These are phyloP conservation scores for Plasmodium yoelii DNA, from an alignment of 169 alveolate species.

Conservation along the genomic window DNA sequence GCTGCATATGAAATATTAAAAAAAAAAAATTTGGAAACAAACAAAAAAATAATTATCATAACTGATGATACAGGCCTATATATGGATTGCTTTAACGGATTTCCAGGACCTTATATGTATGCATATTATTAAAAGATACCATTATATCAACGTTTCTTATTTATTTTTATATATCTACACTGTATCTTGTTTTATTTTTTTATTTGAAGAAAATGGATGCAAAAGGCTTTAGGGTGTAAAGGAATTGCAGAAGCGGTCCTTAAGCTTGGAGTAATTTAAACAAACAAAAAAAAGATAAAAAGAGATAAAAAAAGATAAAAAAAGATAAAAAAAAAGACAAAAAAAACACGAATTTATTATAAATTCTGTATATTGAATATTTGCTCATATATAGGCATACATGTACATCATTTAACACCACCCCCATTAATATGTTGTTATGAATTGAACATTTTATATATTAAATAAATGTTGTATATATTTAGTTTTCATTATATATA, in stretches of 20 bases:
- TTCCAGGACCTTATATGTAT: slow-evolving; percentile 69
- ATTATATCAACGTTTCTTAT: not conserved
- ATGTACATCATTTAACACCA: too few relatives aligned
- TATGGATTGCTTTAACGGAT: slow-evolving; percentile 18
- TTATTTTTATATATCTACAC: not conserved
- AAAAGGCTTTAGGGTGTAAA: slow-evolving; percentile 14
- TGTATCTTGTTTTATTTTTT: not conserved
- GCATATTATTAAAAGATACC: not conserved
- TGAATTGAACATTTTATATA: too few relatives aligned
- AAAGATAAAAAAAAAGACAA: too few relatives aligned
- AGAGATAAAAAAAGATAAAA: too few relatives aligned
- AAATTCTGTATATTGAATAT: too few relatives aligned
- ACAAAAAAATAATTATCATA: slow-evolving; percentile 8
- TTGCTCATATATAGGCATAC: too few relatives aligned
- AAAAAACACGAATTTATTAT: too few relatives aligned
- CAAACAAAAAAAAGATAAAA: too few relatives aligned
- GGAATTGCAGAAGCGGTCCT: slow-evolving; percentile 13
- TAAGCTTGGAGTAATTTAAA: slow-evolving; percentile 3
- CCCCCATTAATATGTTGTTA: too few relatives aligned
- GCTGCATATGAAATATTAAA: slow-evolving; percentile 42
- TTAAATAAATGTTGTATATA: too few relatives aligned
- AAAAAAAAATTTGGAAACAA: not conserved
- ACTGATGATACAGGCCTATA: slow-evolving; percentile 68
- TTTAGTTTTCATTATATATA: not conserved
- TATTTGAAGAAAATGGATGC: slow-evolving; percentile 46